Percentiles rank a stretch among this genome's conserved stretches.
Conservation (phyloP, 495 filamentous ascomycete species). For the Tuber brumale region DNA sequence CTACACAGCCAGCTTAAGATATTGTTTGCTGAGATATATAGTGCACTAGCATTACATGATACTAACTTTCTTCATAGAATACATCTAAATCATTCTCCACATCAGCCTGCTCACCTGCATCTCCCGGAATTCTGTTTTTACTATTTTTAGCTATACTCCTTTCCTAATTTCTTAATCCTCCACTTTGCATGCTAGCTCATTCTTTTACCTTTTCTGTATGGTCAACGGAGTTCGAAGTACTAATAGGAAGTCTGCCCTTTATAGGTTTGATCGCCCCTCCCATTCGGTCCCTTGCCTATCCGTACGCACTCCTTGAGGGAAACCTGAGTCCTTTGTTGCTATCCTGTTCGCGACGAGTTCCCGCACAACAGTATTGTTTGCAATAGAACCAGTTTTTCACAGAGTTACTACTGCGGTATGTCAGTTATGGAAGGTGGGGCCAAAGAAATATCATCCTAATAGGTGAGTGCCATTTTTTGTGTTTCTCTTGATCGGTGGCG, state of each 20-base stretch:
- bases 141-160: too few species aligned
- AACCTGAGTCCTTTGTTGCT: background rate
- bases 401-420: constrained; percentile 13
- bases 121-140: too few species aligned
- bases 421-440: constrained; percentile 25
- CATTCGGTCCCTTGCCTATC: background rate
- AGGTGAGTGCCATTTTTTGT: constrained; percentile 24
- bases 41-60: too few species aligned
- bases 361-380: background rate
- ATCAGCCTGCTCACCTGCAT: too few species aligned
- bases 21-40: too few species aligned
- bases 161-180: too few species aligned
- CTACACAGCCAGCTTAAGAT: too few species aligned
- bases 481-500: background rate
- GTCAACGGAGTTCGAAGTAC: background rate
- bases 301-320: background rate
- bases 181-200: too few species aligned
- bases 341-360: background rate
- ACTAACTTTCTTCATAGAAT: too few species aligned
- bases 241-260: background rate
- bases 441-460: constrained; percentile 40
- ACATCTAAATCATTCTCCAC: too few species aligned
- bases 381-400: background rate
- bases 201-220: constrained; percentile 14
- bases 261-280: background rate